Conservation (phyloP, 495 filamentous ascomycete species). For the Geoglossum glabrum region DNA sequence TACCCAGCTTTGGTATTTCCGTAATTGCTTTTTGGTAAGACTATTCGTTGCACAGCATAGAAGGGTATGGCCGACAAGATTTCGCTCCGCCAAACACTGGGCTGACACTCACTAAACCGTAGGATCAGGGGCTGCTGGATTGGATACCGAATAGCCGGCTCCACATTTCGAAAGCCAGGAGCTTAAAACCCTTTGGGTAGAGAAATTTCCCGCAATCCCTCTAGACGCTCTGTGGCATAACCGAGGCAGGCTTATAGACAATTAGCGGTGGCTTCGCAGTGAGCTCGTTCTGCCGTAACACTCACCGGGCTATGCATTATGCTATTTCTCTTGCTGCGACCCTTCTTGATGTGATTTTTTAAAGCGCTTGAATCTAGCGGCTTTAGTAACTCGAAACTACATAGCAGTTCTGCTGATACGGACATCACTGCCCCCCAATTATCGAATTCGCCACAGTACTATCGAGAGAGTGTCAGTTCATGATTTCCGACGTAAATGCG, state of each 20-base stretch:
- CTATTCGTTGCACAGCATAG: neutral
- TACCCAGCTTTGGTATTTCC: neutral
- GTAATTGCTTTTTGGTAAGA: too few species aligned
- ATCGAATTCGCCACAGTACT: slow-evolving; percentile 99
- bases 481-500: slow-evolving; percentile 1
- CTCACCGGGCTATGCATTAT: slow-evolving; percentile 87
- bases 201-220: neutral
- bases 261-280: neutral
- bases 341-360: slow-evolving; percentile 99
- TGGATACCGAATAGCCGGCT: neutral
- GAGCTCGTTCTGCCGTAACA: slow-evolving; percentile 7
- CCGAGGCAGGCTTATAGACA: neutral
- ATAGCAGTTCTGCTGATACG: slow-evolving; percentile 78
- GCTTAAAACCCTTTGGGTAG: neutral
- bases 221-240: slow-evolving; percentile 4
- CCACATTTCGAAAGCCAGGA: neutral
- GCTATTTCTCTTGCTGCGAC: slow-evolving; percentile 71
- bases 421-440: slow-evolving; percentile 99
- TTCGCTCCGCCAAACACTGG: neutral
- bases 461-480: slow-evolving; percentile 12
- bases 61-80: neutral
- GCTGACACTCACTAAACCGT: too few species aligned
- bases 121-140: too few species aligned
- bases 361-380: slow-evolving; percentile 89
- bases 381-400: slow-evolving; percentile 93